Conservation (phyloP, 768 basidiomycete species). For the Piloderma croceum region DNA sequence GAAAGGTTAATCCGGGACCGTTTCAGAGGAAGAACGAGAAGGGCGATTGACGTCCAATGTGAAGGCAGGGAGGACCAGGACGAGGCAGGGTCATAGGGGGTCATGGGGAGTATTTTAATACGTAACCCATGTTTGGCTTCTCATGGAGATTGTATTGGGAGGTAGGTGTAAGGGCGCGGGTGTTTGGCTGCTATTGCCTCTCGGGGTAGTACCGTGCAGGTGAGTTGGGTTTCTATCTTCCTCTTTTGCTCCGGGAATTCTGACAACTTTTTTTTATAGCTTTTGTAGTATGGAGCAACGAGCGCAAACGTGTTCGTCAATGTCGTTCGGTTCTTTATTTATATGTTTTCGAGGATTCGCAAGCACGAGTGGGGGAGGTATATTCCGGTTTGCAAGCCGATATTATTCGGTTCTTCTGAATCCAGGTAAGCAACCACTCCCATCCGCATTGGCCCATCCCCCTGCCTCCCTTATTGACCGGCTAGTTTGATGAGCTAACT, state of each 20-base stretch:
- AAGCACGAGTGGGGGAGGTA: slow-evolving; percentile 57
- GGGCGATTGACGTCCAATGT: no score
- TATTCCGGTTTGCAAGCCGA: slow-evolving; percentile 94
- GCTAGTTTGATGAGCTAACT: not conserved
- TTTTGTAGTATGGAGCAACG: slow-evolving; percentile 78
- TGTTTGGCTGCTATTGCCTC: slow-evolving; percentile 93
- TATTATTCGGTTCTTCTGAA: slow-evolving; percentile 94
- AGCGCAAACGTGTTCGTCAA: slow-evolving; percentile 89
- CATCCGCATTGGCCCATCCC: slow-evolving; percentile 1
- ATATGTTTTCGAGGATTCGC: slow-evolving; percentile 87
- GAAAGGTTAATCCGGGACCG: no score
- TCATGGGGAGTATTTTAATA: no score
- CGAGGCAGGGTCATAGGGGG: no score
- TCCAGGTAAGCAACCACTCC: slow-evolving; percentile 54
- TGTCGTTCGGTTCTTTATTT: slow-evolving; percentile 92
- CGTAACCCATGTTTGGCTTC: no score
- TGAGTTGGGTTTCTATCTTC: slow-evolving; percentile 26
- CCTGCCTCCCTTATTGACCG: no score
- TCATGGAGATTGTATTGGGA: no score
- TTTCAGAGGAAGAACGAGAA: no score
- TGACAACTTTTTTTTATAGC: no score
- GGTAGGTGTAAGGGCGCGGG: no score
- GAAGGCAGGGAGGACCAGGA: no score
- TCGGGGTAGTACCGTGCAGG: slow-evolving; percentile 80
- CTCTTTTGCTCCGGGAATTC: not conserved